Evolutionary conservation across 768 basidiomycete genomes (phyloP).

Genomic region (Gelatoporia subvermispora): DNA sequence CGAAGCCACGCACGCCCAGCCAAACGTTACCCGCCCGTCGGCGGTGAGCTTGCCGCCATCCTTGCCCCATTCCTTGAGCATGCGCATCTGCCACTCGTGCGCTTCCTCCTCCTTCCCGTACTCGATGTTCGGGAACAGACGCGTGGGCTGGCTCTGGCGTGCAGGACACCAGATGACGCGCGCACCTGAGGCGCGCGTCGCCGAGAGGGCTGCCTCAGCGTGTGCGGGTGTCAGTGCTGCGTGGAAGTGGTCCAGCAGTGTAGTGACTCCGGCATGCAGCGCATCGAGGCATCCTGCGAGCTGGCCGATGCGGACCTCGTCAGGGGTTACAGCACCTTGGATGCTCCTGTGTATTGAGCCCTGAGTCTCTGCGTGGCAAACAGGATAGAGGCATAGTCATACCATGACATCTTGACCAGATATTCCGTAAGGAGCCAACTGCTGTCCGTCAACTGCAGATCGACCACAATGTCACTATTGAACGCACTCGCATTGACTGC

Average conservation of each 20-base stretch:
- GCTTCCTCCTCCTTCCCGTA: constrained; percentile 19
- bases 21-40: constrained; percentile 26
- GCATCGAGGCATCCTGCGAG: constrained; percentile 28
- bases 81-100: constrained; percentile 18
- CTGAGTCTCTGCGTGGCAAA: not conserved
- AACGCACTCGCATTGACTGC: constrained; percentile 22
- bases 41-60: constrained; percentile 18
- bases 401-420: constrained; percentile 22
- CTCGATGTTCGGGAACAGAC: constrained; percentile 12
- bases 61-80: constrained; percentile 18
- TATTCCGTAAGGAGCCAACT: constrained; percentile 27
- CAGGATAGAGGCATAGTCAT: not conserved
- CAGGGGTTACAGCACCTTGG: constrained; percentile 20
- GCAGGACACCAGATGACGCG: constrained; percentile 24
- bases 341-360: constrained; percentile 9
- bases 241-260: constrained; percentile 29
- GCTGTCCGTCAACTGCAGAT: not conserved
- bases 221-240: constrained; percentile 19
- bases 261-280: constrained; percentile 27
- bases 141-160: constrained; percentile 20
- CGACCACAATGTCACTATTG: not conserved
- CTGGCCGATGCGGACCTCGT: constrained; percentile 24
- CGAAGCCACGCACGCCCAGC: constrained; percentile 16
- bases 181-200: constrained; percentile 23
- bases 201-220: constrained; percentile 19